Percentiles rank a stretch among this genome's conserved stretches.
Conservation (phyloP, 371 early-diverging fungal genomes). For the Circinella minor region DNA sequence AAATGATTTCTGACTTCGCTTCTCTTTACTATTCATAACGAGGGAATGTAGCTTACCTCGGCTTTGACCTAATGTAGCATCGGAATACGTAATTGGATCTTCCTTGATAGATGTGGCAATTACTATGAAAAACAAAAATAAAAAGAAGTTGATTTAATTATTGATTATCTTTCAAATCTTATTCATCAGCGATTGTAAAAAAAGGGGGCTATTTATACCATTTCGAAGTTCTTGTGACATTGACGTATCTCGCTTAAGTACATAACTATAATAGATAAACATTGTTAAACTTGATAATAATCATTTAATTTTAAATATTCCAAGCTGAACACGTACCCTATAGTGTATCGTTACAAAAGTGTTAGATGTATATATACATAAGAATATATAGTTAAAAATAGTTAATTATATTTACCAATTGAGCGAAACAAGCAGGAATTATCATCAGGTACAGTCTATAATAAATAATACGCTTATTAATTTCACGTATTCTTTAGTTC, state of each 20-base stretch:
- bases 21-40: not conserved
- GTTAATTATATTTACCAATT: slow-evolving; percentile 35
- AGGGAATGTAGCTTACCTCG: not conserved
- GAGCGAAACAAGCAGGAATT: slow-evolving; percentile 63
- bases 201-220: slow-evolving; percentile 26
- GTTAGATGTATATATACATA: no score
- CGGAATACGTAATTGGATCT: slow-evolving; percentile 29
- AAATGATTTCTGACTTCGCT: not conserved
- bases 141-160: no score
- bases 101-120: slow-evolving; percentile 20
- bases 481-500: no score
- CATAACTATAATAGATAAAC: slow-evolving; percentile 31
- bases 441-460: slow-evolving; percentile 55
- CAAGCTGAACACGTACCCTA: no score
- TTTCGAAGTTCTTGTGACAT: slow-evolving; percentile 35
- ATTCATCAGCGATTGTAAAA: not conserved
- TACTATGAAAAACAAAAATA: slow-evolving; percentile 10
- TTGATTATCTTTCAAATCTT: no score
- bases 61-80: slow-evolving; percentile 26
- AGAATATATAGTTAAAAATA: not conserved
- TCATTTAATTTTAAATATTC: no score
- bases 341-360: not conserved
- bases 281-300: no score
- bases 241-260: slow-evolving; percentile 31
- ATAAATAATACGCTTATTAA: not conserved